These are phyloP conservation scores for Truncatella angustata DNA, from an alignment of 2,329 filamentous ascomycete species.

Conservation along the genomic window DNA sequence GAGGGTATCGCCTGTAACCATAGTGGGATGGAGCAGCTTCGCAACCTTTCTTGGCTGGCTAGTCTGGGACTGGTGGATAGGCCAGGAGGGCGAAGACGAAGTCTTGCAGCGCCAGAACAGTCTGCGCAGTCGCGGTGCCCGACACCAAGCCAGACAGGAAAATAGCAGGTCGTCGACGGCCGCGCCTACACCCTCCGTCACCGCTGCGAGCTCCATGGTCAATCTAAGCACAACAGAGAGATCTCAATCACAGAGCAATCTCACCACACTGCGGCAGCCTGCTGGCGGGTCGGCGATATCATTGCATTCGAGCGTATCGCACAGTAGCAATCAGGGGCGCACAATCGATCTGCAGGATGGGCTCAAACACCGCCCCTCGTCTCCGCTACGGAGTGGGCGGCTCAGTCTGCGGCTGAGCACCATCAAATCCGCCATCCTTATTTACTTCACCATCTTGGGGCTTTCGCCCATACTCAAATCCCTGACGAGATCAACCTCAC, in stretches of 20 bases:
- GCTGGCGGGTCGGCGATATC: constrained; percentile 57
- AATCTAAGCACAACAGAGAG: constrained; percentile 35
- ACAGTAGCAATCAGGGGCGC: constrained; percentile 26
- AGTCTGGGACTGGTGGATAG: constrained; percentile 88
- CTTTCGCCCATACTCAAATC: constrained; percentile 95
- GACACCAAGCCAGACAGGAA: constrained; percentile 25
- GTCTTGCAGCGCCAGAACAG: constrained; percentile 33
- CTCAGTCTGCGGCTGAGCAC: constrained; percentile 65
- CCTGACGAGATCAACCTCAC: constrained; percentile 87
- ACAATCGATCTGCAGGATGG: constrained; percentile 31
- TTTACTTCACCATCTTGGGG: constrained; percentile 88
- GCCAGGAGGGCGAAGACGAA: constrained; percentile 59
- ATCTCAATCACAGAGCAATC: constrained; percentile 26
- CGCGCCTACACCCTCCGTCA: constrained; percentile 26
- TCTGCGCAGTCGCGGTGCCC: constrained; percentile 32
- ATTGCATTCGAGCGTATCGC: constrained; percentile 43
- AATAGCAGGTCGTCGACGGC: constrained; percentile 25
- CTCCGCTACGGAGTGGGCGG: constrained; percentile 35
- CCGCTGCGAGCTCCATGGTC: constrained; percentile 46
- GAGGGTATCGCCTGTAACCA: constrained; percentile 82
- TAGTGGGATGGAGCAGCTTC: constrained; percentile 81
- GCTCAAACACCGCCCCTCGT: constrained; percentile 30
- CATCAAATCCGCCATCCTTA: constrained; percentile 87
- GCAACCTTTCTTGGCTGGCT: constrained; percentile 86
- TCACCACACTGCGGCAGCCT: constrained; percentile 38